Percentiles rank a stretch among this genome's conserved stretches.
Evolutionary conservation across 768 basidiomycete genomes (phyloP).

Genomic region (Goffeauzyma gilvescens): DNA sequence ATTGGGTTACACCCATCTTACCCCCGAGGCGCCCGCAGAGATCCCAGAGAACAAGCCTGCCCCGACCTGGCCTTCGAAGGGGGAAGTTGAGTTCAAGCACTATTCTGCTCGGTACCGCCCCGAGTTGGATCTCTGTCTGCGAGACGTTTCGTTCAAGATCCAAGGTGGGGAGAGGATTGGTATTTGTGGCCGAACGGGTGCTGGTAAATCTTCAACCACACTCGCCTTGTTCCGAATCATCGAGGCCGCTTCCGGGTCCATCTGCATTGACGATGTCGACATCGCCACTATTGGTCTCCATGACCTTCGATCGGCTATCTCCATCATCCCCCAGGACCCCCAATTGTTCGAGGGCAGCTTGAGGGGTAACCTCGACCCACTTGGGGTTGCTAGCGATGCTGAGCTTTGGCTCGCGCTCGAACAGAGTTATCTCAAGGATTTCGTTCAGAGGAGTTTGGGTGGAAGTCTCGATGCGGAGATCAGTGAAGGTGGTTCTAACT

Average conservation of each 20-base stretch:
- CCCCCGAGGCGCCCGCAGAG: slow-evolving; percentile 27
- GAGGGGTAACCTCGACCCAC: slow-evolving; percentile 69
- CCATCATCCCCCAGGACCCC: slow-evolving; percentile 48
- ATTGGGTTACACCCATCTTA: slow-evolving; percentile 23
- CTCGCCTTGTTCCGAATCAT: slow-evolving; percentile 32
- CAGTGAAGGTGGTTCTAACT: slow-evolving; percentile 39
- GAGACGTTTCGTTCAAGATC: slow-evolving; percentile 28
- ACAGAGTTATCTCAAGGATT: slow-evolving; percentile 38
- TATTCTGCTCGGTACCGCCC: slow-evolving; percentile 30
- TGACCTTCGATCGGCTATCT: slow-evolving; percentile 41
- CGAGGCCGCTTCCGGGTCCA: slow-evolving; percentile 56
- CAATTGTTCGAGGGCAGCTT: slow-evolving; percentile 34
- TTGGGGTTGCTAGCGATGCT: slow-evolving; percentile 50
- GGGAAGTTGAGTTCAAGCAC: slow-evolving; percentile 28
- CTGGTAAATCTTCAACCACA: slow-evolving; percentile 30
- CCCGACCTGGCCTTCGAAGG: slow-evolving; percentile 15
- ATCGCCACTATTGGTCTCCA: slow-evolving; percentile 64
- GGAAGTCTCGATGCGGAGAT: slow-evolving; percentile 29
- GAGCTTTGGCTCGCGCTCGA: slow-evolving; percentile 76
- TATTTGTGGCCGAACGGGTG: slow-evolving; percentile 28
- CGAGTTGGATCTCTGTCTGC: slow-evolving; percentile 28
- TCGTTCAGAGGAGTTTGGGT: slow-evolving; percentile 21
- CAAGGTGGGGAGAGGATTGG: slow-evolving; percentile 30
- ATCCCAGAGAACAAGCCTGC: slow-evolving; percentile 26
- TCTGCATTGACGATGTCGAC: slow-evolving; percentile 71